These are phyloP conservation scores for Persicaria maculosa DNA, from an alignment of 148 eudicot species.

Conservation along the genomic window DNA sequence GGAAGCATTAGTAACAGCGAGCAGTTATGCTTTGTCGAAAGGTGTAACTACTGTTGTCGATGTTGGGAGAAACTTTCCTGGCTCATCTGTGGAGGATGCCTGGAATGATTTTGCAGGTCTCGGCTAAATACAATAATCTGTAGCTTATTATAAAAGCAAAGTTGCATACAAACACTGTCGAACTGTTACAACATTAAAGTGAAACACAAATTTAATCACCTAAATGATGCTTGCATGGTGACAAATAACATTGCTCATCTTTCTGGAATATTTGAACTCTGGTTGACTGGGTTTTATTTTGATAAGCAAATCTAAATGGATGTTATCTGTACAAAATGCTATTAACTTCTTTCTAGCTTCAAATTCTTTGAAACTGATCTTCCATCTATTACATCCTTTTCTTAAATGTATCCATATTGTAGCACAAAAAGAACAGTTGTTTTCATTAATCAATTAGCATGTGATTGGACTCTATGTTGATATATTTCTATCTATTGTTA, in stretches of 20 bases:
- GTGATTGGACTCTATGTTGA: neutral
- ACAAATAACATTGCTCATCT: neutral
- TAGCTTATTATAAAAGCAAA: neutral
- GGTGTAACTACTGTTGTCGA: constrained; percentile 97
- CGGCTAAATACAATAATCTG: neutral
- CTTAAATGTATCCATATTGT: neutral
- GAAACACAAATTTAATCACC: neutral
- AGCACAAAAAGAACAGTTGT: neutral
- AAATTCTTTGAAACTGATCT: neutral
- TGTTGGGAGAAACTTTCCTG: constrained; percentile 87
- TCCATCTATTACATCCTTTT: neutral
- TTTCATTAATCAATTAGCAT: neutral
- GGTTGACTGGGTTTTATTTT: neutral
- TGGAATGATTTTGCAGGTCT: constrained; percentile 96
- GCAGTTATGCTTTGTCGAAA: constrained; percentile 60
- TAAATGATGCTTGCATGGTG: constrained; percentile 1
- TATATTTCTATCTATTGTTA: neutral
- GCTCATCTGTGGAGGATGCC: constrained; percentile 53
- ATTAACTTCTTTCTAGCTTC: neutral
- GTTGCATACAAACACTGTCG: neutral
- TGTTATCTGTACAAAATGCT: neutral
- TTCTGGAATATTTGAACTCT: neutral
- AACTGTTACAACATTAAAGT: neutral
- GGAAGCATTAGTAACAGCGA: constrained; percentile 76
- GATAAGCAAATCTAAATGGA: neutral